phyloP scores from a whole-genome alignment of 495 filamentous ascomycete species.

The Lindgomyces ingoldianus region DNA sequence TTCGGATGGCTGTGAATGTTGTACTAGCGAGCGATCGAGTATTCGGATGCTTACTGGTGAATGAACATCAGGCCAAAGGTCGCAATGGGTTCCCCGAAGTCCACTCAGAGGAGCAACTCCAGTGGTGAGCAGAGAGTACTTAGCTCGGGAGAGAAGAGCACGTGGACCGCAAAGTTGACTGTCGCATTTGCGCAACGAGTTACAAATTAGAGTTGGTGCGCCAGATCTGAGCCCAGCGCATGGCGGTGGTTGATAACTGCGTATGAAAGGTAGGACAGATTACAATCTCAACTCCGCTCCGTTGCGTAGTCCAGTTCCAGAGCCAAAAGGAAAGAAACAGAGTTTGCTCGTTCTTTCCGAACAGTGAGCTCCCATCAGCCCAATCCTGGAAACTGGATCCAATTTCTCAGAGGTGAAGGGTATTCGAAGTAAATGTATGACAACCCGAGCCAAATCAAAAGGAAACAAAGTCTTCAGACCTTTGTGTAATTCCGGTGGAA shows the following conservation, averaged over 20 bases:
- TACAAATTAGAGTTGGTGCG: too few relatives aligned
- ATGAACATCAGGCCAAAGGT: too few relatives aligned
- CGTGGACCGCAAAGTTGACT: too few relatives aligned
- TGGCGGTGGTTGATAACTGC: neutral
- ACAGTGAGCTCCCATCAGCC: too few relatives aligned
- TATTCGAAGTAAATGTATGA: neutral
- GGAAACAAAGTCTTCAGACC: neutral
- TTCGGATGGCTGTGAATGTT: neutral
- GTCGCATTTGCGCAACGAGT: too few relatives aligned
- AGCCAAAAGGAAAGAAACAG: neutral
- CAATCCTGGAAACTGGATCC: neutral
- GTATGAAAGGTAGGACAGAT: neutral
- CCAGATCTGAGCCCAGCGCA: neutral
- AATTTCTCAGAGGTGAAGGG: too few relatives aligned
- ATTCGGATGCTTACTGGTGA: neutral
- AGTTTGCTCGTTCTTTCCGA: neutral
- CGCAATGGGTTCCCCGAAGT: neutral
- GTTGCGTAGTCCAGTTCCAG: too few relatives aligned
- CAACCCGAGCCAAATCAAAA: neutral
- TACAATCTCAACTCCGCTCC: neutral
- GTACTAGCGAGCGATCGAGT: too few relatives aligned
- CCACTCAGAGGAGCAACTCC: neutral
- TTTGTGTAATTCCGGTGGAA: neutral
- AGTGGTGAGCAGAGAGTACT: neutral
- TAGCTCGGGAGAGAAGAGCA: neutral